These are phyloP conservation scores for Barnettozyma populi DNA, from an alignment of 805 yeast species.

Conservation along the genomic window DNA sequence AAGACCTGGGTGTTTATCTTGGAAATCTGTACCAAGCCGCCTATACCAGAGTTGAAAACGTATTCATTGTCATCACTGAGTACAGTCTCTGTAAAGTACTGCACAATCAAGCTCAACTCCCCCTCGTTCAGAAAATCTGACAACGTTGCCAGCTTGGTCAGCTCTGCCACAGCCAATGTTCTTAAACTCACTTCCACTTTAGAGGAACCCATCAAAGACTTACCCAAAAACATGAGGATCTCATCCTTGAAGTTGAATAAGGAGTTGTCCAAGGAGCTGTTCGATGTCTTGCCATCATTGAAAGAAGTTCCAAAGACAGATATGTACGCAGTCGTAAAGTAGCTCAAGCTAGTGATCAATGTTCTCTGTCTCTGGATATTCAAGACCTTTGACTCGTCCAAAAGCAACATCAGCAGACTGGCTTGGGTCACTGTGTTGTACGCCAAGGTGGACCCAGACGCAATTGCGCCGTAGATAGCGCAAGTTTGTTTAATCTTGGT, in stretches of 20 bases:
- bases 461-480: conserved; percentile 49
- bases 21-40: conserved; percentile 43
- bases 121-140: conserved; percentile 41
- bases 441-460: conserved; percentile 39
- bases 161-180: conserved; percentile 58
- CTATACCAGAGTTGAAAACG: conserved; percentile 47
- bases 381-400: conserved; percentile 31
- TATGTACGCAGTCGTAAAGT: conserved; percentile 46
- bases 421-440: conserved; percentile 46
- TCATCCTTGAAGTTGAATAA: conserved; percentile 55
- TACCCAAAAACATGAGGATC: conserved; percentile 61
- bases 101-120: conserved; percentile 60
- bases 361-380: conserved; percentile 55
- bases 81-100: conserved; percentile 58
- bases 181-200: conserved; percentile 64
- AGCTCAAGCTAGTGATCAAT: conserved; percentile 54
- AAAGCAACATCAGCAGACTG: conserved; percentile 39
- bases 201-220: conserved; percentile 62
- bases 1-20: conserved; percentile 38
- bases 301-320: conserved; percentile 36
- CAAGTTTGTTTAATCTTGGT: conserved; percentile 62
- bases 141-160: conserved; percentile 51
- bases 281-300: not conserved
- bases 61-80: conserved; percentile 45
- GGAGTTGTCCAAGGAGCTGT: conserved; percentile 26